Evolutionary conservation across 1,139 yeast genomes (phyloP), one percentile per base, ranked within the genome.

Genomic region (Pichia terricola): DNA sequence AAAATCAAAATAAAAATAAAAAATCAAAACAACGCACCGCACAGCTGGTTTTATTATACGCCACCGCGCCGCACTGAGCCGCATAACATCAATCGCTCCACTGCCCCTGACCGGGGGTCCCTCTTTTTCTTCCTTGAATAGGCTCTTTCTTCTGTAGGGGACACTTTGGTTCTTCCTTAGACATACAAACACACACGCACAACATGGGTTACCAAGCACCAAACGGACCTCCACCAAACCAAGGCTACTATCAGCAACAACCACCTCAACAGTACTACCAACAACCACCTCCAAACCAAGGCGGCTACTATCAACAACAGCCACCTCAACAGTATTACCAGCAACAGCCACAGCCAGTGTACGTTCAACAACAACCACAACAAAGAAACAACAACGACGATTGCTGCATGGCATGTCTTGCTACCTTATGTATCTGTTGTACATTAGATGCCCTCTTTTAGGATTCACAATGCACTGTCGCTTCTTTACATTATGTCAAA

Each of bases 341-440:
- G 50, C 67, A 63, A 40, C 78, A 71, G 54, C 81, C 73, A 53
- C 84, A 78, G 54, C 86, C 84, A 0, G 72, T 78, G 57, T 79
- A 79, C 51, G 85, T 79, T 10, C 84, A 78, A 56, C 84, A 78
- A 56, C 82, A 77, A 54, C 74, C 64, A 45, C 71, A 68, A 4
- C 66, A 64, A 31, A 63, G 64, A 27, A 61, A 61, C 38, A 70
- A 68, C 40, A 63, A 65, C 47, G 58, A 59, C 26, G 75, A 71
- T 45, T 81, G 87, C 63, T 69, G 80, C 57, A 70, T 77, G 63
- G 88, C 78, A 4, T 81, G 88, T 66, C 67, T 81, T 54, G 87
- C 80, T 30, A 87, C 85, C 9, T 53, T 80, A 63, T 81, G 89
- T 75, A 56, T 81, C 52, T 82, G 91, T 61, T 81, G 85, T 64